A percentile compares a stretch with the other conserved stretches of the same genome.
phyloP scores from a whole-genome alignment of 1,284 basidiomycete species.

The Inonotus hispidus region DNA sequence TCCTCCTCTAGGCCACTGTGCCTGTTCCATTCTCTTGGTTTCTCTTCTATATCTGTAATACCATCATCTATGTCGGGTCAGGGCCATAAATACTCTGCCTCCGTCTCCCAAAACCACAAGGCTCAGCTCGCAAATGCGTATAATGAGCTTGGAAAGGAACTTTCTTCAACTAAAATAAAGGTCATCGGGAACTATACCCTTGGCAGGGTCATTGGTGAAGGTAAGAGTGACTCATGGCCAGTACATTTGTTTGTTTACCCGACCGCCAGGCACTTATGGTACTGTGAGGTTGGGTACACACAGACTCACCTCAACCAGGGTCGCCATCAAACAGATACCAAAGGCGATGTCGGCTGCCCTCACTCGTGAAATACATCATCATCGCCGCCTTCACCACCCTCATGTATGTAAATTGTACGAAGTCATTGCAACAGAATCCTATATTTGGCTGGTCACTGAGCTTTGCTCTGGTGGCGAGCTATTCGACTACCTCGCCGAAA shows the following conservation, averaged over 20 bases:
- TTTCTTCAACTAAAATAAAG: constrained; percentile 82
- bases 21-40: constrained; percentile 39
- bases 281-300: constrained; percentile 92
- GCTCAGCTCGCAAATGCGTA: constrained; percentile 92
- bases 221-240: constrained; percentile 36
- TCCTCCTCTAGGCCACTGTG: constrained; percentile 22
- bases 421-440: constrained; percentile 92
- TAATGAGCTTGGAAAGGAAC: constrained; percentile 93
- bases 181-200: constrained; percentile 95
- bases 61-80: constrained; percentile 39
- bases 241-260: constrained; percentile 4
- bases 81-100: constrained; percentile 60
- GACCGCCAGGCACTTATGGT: constrained; percentile 74
- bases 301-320: constrained; percentile 81
- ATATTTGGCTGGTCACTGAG: constrained; percentile 97
- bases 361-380: constrained; percentile 97
- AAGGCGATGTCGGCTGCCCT: constrained; percentile 86
- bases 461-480: constrained; percentile 95
- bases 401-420: constrained; percentile 96
- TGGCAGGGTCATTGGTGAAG: constrained; percentile 94
- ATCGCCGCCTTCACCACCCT: constrained; percentile 93
- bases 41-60: constrained; percentile 27
- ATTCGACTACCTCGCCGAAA: constrained; percentile 96
- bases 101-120: constrained; percentile 71
- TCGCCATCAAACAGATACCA: constrained; percentile 97